Conservation (phyloP, 768 basidiomycete species). For the Pseudohyphozyma bogoriensis region DNA sequence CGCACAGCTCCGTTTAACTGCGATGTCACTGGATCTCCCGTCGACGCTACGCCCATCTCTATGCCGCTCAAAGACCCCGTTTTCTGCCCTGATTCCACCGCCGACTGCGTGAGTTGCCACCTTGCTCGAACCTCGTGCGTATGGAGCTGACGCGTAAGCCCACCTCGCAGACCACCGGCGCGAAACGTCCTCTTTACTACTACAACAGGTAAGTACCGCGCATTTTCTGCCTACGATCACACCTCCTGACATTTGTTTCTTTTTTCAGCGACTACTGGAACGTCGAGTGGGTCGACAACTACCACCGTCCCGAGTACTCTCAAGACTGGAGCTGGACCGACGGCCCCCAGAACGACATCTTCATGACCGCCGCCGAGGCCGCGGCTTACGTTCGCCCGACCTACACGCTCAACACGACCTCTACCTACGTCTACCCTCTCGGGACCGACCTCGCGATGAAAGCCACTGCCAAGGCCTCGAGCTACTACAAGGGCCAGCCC, state of each 20-base stretch:
- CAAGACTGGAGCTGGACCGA: constrained; percentile 5
- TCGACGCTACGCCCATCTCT: not conserved
- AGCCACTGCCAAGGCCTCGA: not conserved
- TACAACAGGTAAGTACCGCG: not conserved
- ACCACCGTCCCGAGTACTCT: constrained; percentile 13
- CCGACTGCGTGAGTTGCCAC: constrained; percentile 4
- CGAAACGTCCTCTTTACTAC: constrained; percentile 13
- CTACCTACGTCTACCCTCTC: not conserved
- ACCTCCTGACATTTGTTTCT: not conserved
- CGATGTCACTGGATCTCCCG: not conserved
- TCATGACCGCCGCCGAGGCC: not conserved
- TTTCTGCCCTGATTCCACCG: not conserved
- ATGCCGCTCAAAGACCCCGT: constrained; percentile 5
- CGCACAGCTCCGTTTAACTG: constrained; percentile 5
- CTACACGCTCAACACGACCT: not conserved
- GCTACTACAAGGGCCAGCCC: not conserved
- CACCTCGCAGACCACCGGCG: not conserved
- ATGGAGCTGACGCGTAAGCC: not conserved
- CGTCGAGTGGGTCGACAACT: not conserved
- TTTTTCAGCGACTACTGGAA: not conserved
- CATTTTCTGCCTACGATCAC: constrained; percentile 13
- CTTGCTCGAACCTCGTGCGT: not conserved
- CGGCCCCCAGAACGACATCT: constrained; percentile 24
- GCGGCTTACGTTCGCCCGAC: not conserved
- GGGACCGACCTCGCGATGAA: not conserved